These are phyloP conservation scores for Bryum argenteum DNA, from an alignment of 225 moss, liverwort and hornwort genomes.

Conservation along the genomic window DNA sequence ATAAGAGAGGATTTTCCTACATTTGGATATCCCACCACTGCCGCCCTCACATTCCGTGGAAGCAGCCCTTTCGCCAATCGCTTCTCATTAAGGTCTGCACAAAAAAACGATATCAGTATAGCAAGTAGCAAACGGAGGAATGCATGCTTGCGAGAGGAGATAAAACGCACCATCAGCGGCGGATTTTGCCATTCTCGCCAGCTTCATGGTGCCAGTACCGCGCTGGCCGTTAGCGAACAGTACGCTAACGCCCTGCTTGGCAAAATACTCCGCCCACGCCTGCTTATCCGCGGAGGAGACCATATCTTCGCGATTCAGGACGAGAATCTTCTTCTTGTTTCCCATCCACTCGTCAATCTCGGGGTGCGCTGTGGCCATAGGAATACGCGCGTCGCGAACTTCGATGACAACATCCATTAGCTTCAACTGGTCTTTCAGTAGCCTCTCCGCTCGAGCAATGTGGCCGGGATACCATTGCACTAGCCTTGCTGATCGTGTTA, in stretches of 20 bases:
- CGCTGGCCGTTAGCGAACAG: slow-evolving; percentile 86
- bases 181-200: slow-evolving; percentile 80
- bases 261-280: slow-evolving; percentile 87
- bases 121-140: not conserved
- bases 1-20: slow-evolving; percentile 73
- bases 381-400: slow-evolving; percentile 92
- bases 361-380: slow-evolving; percentile 84
- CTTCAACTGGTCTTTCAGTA: slow-evolving; percentile 86
- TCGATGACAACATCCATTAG: slow-evolving; percentile 97
- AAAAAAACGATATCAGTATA: not conserved
- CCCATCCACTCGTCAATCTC: slow-evolving; percentile 96
- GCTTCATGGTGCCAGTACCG: slow-evolving; percentile 82
- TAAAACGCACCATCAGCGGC: slow-evolving; percentile 55
- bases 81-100: slow-evolving; percentile 56
- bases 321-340: slow-evolving; percentile 78
- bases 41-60: slow-evolving; percentile 69
- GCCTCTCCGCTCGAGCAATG: slow-evolving; percentile 91
- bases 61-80: slow-evolving; percentile 80
- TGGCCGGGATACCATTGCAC: slow-evolving; percentile 99
- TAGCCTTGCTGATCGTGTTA: slow-evolving; percentile 82
- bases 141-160: not conserved
- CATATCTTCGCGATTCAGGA: slow-evolving; percentile 95
- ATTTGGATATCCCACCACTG: slow-evolving; percentile 70
- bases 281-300: slow-evolving; percentile 79
- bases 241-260: slow-evolving; percentile 69